Percentiles rank a stretch among this genome's conserved stretches.
Evolutionary conservation across 306 rosid species (phyloP).

Genomic region (Vigna reflexopilosa): DNA sequence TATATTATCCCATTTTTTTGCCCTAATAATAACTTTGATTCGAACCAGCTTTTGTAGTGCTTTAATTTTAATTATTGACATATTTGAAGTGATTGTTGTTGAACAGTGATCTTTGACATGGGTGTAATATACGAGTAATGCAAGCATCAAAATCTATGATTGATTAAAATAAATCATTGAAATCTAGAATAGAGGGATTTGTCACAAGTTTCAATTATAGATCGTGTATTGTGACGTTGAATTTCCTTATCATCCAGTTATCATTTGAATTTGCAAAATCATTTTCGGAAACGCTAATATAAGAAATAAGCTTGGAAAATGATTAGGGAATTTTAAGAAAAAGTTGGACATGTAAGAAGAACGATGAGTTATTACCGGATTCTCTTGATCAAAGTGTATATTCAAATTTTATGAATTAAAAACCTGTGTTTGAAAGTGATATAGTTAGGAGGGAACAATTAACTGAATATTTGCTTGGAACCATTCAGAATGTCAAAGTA

Average conservation of each 20-base stretch:
- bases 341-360: too few relatives aligned
- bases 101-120: not conserved
- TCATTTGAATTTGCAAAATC: too few relatives aligned
- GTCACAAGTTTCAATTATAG: not conserved
- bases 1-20: not conserved
- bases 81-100: not conserved
- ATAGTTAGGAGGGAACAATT: too few relatives aligned
- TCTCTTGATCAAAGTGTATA: too few relatives aligned
- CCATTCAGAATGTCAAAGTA: too few relatives aligned
- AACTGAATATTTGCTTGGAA: too few relatives aligned
- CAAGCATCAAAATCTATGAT: not conserved
- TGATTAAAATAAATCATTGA: not conserved
- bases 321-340: too few relatives aligned
- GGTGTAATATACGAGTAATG: not conserved
- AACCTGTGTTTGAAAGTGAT: too few relatives aligned
- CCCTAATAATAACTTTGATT: not conserved
- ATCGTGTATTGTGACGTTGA: not conserved
- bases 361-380: too few relatives aligned
- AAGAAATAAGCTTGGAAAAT: too few relatives aligned
- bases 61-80: not conserved
- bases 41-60: too few relatives aligned
- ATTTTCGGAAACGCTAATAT: not conserved
- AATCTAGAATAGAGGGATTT: not conserved
- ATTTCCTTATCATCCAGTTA: not conserved
- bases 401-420: too few relatives aligned